Percentiles rank a stretch among this genome's conserved stretches.
Conservation (phyloP, 345 rosid genomes). For the Camelina neglecta region DNA sequence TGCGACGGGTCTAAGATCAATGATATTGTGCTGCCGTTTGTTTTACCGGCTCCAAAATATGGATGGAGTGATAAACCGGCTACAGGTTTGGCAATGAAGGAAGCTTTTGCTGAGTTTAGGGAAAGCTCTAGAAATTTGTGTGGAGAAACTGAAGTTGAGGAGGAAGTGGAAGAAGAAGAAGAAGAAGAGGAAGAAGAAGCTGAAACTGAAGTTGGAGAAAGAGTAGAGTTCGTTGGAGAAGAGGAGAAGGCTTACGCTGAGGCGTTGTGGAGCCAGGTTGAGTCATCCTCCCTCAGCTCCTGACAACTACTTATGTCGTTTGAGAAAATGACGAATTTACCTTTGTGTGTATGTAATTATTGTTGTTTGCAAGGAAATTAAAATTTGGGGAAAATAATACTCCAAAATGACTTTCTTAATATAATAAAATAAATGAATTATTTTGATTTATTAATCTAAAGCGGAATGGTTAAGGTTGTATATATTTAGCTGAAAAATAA, state of each 20-base stretch:
- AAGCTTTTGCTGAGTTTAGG: slow-evolving; percentile 54
- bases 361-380: slow-evolving; percentile 1
- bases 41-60: slow-evolving; percentile 81
- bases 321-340: neutral
- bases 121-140: slow-evolving; percentile 45
- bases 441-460: neutral
- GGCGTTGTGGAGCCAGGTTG: slow-evolving; percentile 74
- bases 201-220: slow-evolving; percentile 51
- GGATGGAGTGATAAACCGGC: slow-evolving; percentile 72
- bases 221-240: slow-evolving; percentile 46
- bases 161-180: slow-evolving; percentile 56
- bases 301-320: slow-evolving; percentile 33
- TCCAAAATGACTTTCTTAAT: too few relatives aligned
- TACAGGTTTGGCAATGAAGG: slow-evolving; percentile 75
- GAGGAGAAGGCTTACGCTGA: slow-evolving; percentile 85
- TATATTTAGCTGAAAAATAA: neutral
- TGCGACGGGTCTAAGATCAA: slow-evolving; percentile 48
- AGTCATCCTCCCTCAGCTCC: slow-evolving; percentile 61
- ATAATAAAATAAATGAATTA: neutral
- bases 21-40: slow-evolving; percentile 72
- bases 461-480: neutral
- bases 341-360: neutral
- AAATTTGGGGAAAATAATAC: neutral
- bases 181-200: slow-evolving; percentile 60
- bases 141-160: slow-evolving; percentile 48